A percentile compares a stretch with the other conserved stretches of the same genome.
Evolutionary conservation across 495 filamentous ascomycete genomes (phyloP).

Genomic region (Xanthoparmelia taractica): DNA sequence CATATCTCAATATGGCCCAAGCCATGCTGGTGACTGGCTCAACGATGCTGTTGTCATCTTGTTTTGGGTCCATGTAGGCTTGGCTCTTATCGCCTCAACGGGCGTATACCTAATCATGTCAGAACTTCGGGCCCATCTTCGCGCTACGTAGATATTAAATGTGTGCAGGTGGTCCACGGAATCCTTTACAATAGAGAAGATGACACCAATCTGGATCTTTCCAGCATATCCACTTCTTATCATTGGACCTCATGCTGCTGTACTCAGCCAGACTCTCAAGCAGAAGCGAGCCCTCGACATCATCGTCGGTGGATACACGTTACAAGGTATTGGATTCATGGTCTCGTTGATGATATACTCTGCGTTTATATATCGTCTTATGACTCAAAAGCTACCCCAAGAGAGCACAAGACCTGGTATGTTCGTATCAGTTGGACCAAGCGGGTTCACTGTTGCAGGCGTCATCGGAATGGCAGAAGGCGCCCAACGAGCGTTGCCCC

Average conservation of each 20-base stretch:
- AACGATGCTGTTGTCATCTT: slow-evolving; percentile 51
- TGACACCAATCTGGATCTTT: slow-evolving; percentile 92
- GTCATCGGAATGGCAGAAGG: slow-evolving; percentile 51
- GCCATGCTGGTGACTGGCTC: slow-evolving; percentile 61
- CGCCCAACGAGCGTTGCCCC: slow-evolving; percentile 39
- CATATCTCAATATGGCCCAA: slow-evolving; percentile 68
- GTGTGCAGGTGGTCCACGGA: slow-evolving; percentile 55
- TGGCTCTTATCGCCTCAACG: slow-evolving; percentile 56
- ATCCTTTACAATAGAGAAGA: slow-evolving; percentile 73
- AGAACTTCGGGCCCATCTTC: slow-evolving; percentile 9
- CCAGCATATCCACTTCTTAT: slow-evolving; percentile 81
- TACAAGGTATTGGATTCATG: slow-evolving; percentile 79
- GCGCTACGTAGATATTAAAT: slow-evolving; percentile 20
- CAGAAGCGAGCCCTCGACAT: slow-evolving; percentile 48
- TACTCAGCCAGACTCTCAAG: slow-evolving; percentile 45
- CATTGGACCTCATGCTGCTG: slow-evolving; percentile 64
- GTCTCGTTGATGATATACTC: slow-evolving; percentile 81
- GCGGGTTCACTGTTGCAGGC: slow-evolving; percentile 62
- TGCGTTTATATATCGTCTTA: slow-evolving; percentile 78
- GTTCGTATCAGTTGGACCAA: slow-evolving; percentile 68
- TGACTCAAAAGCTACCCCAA: slow-evolving; percentile 82
- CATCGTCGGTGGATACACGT: slow-evolving; percentile 60
- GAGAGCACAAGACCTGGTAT: slow-evolving; percentile 72
- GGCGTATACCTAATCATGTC: slow-evolving; percentile 67
- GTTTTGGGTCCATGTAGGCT: slow-evolving; percentile 65